Conservation (phyloP, 257 asterid species). For the Solanum dulcamara region DNA sequence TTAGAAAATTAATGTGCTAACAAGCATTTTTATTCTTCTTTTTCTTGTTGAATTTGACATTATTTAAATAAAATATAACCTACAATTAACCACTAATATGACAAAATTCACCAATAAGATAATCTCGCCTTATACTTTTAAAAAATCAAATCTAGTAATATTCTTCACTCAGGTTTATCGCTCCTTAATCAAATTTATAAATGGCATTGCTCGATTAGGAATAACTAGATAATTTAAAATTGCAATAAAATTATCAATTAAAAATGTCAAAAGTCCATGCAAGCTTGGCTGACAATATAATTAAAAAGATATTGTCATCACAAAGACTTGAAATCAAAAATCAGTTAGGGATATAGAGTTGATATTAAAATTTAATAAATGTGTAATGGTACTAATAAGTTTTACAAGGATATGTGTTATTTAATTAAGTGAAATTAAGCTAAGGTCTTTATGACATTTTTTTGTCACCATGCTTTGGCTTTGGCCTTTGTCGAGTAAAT, state of each 20-base stretch:
- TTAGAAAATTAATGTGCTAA: neutral
- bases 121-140: neutral
- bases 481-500: too few species aligned
- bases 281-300: neutral
- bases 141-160: too few species aligned
- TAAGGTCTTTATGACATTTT: too few species aligned
- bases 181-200: neutral
- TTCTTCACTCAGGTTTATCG: too few species aligned
- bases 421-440: too few species aligned
- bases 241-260: too few species aligned
- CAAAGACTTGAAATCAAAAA: neutral
- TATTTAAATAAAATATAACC: neutral
- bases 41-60: neutral
- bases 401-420: too few species aligned
- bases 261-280: neutral
- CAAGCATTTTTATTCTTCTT: neutral
- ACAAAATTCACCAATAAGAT: neutral
- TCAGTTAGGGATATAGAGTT: neutral
- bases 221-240: too few species aligned
- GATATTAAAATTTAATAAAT: neutral
- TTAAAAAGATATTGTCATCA: too few species aligned
- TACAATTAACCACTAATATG: neutral
- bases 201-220: neutral
- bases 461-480: too few species aligned
- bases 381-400: too few species aligned